phyloP scores from a whole-genome alignment of 345 rosid genomes.

The Sisymbrium irio region DNA sequence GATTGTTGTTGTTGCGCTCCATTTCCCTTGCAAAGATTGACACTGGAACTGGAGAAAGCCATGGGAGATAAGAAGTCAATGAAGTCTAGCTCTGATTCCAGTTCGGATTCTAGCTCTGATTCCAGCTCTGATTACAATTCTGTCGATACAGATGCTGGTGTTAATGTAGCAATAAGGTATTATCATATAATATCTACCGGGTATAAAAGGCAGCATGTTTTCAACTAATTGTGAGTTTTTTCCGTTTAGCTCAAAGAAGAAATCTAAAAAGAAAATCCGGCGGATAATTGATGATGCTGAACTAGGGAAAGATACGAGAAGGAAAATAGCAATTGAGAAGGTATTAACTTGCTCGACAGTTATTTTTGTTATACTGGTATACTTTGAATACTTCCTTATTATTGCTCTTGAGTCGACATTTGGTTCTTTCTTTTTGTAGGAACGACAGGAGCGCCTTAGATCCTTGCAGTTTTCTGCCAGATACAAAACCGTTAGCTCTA shows the following conservation, averaged over 20 bases:
- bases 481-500: constrained; percentile 49
- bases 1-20: constrained; percentile 85
- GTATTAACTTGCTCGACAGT: constrained; percentile 36
- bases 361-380: constrained; percentile 1
- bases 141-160: constrained; percentile 63
- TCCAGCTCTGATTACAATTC: constrained; percentile 64
- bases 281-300: constrained; percentile 97
- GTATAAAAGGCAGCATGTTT: constrained; percentile 9
- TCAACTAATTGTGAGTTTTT: constrained; percentile 14
- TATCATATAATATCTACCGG: background rate
- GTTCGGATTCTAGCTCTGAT: constrained; percentile 53
- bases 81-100: constrained; percentile 38
- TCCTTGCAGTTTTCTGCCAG: constrained; percentile 80
- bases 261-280: constrained; percentile 78
- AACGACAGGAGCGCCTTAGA: constrained; percentile 93
- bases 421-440: constrained; percentile 47
- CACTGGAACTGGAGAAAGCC: constrained; percentile 70
- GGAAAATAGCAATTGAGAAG: constrained; percentile 98
- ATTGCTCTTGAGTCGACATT: constrained; percentile 1
- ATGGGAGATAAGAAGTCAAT: constrained; percentile 40
- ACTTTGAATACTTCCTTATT: background rate
- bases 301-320: constrained; percentile 94
- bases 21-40: constrained; percentile 60
- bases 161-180: constrained; percentile 53
- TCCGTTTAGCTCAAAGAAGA: constrained; percentile 59